Evolutionary conservation across 306 rosid species (phyloP).

Genomic region (Dryas octopetala): DNA sequence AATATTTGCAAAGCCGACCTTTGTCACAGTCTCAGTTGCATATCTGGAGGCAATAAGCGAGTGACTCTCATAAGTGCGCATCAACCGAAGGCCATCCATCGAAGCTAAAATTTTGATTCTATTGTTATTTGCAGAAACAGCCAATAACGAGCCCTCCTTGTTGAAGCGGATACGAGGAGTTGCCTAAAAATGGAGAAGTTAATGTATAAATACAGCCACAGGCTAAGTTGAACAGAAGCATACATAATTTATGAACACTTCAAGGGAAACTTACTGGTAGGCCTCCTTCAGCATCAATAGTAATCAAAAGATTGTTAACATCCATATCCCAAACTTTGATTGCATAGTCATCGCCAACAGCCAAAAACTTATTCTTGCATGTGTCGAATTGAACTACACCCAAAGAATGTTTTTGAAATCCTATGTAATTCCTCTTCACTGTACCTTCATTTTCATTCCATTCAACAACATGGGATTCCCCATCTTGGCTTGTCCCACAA

Average conservation of each 20-base stretch:
- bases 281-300: constrained; percentile 80
- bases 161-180: constrained; percentile 89
- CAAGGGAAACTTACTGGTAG: constrained; percentile 64
- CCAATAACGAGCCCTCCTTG: constrained; percentile 85
- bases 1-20: constrained; percentile 44
- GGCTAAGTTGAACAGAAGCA: neutral
- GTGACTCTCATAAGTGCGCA: constrained; percentile 48
- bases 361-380: constrained; percentile 71
- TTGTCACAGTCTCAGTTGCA: constrained; percentile 54
- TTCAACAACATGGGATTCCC: constrained; percentile 82
- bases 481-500: constrained; percentile 83
- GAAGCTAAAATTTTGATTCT: constrained; percentile 75
- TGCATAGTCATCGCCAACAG: constrained; percentile 80
- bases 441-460: constrained; percentile 89
- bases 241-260: neutral
- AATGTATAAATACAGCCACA: constrained; percentile 27
- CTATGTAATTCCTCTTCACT: constrained; percentile 72
- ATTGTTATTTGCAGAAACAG: constrained; percentile 74
- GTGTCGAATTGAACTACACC: constrained; percentile 80
- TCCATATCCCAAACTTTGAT: constrained; percentile 97
- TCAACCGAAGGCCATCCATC: constrained; percentile 48
- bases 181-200: constrained; percentile 50
- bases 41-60: constrained; percentile 55
- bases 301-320: constrained; percentile 55
- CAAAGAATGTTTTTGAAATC: constrained; percentile 68